These are phyloP conservation scores for Apiospora koreana DNA, from an alignment of 2,329 filamentous ascomycete genomes.

Conservation along the genomic window DNA sequence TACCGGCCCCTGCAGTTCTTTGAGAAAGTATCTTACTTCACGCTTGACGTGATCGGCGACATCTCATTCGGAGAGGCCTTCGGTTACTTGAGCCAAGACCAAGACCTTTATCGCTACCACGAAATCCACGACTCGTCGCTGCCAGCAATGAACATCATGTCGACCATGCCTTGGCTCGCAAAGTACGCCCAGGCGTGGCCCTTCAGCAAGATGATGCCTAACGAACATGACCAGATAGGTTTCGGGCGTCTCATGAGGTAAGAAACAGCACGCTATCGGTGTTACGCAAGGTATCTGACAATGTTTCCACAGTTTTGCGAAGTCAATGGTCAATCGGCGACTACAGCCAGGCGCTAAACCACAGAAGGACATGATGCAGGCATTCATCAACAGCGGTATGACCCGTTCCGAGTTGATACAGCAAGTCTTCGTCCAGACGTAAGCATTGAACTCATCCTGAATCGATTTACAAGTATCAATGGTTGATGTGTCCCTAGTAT, in stretches of 20 bases:
- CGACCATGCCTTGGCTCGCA: constrained; percentile 39
- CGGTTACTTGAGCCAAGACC: constrained; percentile 50
- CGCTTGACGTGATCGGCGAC: constrained; percentile 55
- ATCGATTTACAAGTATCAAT: neutral
- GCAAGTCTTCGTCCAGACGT: constrained; percentile 43
- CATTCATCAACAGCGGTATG: constrained; percentile 40
- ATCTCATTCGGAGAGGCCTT: constrained; percentile 54
- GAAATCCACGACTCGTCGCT: constrained; percentile 44
- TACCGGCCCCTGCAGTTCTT: constrained; percentile 48
- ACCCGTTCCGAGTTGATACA: constrained; percentile 36
- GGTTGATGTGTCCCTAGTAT: constrained; percentile 16
- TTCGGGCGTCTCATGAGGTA: constrained; percentile 42
- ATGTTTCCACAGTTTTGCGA: constrained; percentile 24
- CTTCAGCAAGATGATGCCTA: constrained; percentile 35
- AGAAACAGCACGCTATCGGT: constrained; percentile 14
- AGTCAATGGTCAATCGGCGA: constrained; percentile 27
- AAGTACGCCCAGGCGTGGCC: constrained; percentile 38
- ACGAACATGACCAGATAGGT: constrained; percentile 37
- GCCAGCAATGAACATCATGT: constrained; percentile 37
- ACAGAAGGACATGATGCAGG: constrained; percentile 40
- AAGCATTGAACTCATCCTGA: constrained; percentile 11
- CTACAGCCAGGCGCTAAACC: constrained; percentile 26
- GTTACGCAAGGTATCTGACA: neutral
- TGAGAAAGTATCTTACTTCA: constrained; percentile 52
- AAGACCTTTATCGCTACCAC: constrained; percentile 48